phyloP scores from a whole-genome alignment of 2,329 filamentous ascomycete species.

The Rhynchosporium graminicola region DNA sequence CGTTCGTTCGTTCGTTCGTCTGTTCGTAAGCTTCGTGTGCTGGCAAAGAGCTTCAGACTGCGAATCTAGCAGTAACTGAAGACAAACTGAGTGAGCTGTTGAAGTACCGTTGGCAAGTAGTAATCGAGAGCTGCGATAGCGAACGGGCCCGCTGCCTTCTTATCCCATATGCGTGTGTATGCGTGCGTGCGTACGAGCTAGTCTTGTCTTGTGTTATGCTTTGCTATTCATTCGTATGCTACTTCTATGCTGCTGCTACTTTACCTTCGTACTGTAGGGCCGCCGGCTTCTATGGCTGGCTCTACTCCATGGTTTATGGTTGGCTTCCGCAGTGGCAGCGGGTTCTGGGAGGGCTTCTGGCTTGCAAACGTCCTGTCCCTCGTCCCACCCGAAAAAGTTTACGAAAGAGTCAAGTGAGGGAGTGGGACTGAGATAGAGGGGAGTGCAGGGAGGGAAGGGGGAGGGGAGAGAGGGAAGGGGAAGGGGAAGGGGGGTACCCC shows the following conservation, averaged over 20 bases:
- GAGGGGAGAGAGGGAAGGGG: no score
- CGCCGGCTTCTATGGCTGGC: not conserved
- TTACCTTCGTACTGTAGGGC: not conserved
- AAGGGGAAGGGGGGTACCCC: not conserved
- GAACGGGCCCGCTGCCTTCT: constrained; percentile 35
- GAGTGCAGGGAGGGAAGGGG: constrained; percentile 1
- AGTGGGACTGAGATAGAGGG: constrained; percentile 54
- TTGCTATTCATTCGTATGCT: no score
- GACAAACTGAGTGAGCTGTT: constrained; percentile 15
- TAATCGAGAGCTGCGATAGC: constrained; percentile 29
- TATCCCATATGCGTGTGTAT: constrained; percentile 29
- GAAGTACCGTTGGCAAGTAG: constrained; percentile 29
- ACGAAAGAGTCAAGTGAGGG: constrained; percentile 39
- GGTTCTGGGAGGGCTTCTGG: not conserved
- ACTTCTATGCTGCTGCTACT: no score
- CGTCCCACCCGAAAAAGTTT: constrained; percentile 26
- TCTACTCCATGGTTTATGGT: not conserved
- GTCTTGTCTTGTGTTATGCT: no score
- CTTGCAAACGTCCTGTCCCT: not conserved
- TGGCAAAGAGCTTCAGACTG: constrained; percentile 11
- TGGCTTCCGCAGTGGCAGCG: constrained; percentile 18
- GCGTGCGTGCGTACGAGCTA: no score
- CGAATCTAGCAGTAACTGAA: constrained; percentile 14
- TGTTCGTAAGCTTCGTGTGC: constrained; percentile 8
- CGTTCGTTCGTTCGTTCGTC: constrained; percentile 2